Percentiles rank a stretch among this genome's conserved stretches.
Conservation (phyloP, 306 rosid genomes). For the Begonia fuchsioides region DNA sequence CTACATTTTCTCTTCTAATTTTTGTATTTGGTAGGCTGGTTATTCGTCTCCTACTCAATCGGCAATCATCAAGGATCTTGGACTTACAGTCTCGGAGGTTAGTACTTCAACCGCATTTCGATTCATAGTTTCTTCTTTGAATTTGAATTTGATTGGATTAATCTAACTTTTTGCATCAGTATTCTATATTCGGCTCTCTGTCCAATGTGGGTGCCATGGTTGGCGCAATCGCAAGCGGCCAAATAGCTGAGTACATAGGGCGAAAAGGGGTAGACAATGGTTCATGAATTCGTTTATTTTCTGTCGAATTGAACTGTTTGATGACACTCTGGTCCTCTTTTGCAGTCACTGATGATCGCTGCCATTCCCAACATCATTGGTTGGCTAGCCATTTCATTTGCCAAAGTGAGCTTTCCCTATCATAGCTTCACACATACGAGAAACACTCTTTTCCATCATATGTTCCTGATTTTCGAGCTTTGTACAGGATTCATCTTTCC, state of each 20-base stretch:
- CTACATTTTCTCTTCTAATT: neutral
- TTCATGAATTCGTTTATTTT: constrained; percentile 3
- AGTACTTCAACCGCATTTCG: constrained; percentile 5
- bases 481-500: constrained; percentile 77
- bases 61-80: constrained; percentile 71
- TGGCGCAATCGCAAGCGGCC: constrained; percentile 97
- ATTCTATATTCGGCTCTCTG: constrained; percentile 74
- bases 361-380: constrained; percentile 87
- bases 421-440: too few species aligned
- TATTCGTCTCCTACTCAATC: constrained; percentile 91
- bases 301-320: constrained; percentile 7
- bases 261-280: constrained; percentile 70
- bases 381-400: constrained; percentile 82
- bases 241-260: constrained; percentile 80
- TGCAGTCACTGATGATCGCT: constrained; percentile 86
- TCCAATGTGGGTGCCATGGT: constrained; percentile 98
- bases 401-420: constrained; percentile 39
- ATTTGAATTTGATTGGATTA: constrained; percentile 7
- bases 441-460: constrained; percentile 1
- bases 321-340: constrained; percentile 15
- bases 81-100: constrained; percentile 76
- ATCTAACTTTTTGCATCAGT: constrained; percentile 32
- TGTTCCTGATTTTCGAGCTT: constrained; percentile 4
- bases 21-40: constrained; percentile 35
- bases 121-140: neutral